Conservation (phyloP, 1,284 basidiomycete species). For the Malassezia psittaci region DNA sequence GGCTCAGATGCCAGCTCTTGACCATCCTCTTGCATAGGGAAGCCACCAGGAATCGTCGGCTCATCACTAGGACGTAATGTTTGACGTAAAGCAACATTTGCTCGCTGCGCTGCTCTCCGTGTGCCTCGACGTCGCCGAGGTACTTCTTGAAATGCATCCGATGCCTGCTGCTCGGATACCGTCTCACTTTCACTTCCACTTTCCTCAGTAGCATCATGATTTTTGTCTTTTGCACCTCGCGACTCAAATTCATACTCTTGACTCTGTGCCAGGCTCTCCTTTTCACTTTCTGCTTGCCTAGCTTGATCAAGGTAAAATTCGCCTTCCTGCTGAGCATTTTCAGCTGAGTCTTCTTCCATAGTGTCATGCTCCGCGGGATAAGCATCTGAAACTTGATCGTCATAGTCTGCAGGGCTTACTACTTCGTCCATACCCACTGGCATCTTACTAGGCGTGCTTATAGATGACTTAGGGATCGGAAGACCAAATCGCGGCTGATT, state of each 20-base stretch:
- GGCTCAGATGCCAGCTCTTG: background rate
- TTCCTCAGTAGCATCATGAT: no score
- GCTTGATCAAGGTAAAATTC: no score
- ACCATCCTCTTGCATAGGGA: background rate
- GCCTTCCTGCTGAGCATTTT: no score
- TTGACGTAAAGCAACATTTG: slow-evolving; percentile 9
- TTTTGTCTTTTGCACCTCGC: no score
- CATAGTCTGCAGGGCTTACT: background rate
- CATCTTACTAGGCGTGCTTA: background rate
- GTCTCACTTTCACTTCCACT: no score
- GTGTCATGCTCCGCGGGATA: background rate
- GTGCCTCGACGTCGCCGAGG: slow-evolving; percentile 1
- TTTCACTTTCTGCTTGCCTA: no score
- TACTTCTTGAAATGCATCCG: background rate
- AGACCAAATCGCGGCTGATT: slow-evolving; percentile 6
- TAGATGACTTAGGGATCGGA: background rate
- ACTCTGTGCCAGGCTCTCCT: no score
- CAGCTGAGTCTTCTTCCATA: background rate
- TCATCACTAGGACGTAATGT: slow-evolving; percentile 1
- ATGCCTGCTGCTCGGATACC: no score
- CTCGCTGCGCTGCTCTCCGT: slow-evolving; percentile 6
- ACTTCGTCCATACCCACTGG: background rate
- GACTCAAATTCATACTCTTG: no score
- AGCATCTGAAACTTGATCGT: background rate
- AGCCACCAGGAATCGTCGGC: slow-evolving; percentile 14